Evolutionary conservation across 768 basidiomycete species (phyloP), one percentile per base, ranked within the genome.

Genomic region (Plicaturopsis crispa): DNA sequence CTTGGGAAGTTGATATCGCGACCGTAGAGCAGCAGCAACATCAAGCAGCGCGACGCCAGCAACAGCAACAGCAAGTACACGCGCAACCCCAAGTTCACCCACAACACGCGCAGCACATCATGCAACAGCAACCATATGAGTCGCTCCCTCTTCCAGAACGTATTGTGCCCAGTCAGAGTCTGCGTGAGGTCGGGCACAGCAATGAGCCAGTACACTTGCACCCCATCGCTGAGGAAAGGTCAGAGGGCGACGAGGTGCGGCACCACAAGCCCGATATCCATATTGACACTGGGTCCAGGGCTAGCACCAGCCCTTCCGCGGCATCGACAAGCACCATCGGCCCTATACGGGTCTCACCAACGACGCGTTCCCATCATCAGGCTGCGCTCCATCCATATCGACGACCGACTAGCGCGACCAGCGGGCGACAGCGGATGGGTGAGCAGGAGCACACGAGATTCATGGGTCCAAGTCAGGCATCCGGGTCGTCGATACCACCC

Each of bases 1-100:
- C 63, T 40, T 63, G 63, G 62, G 60, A 54, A 53, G 63, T 43
- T 63, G 66, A 65, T n/a, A n/a, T n/a, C n/a, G 59, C 63, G 50
- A 62, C 62, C 20, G 57, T 63, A 45, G 60, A 72, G 45, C 62
- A 56, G 48, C 55, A 67, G 46, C 55, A 62, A 45, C 65, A 61
- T 38, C 63, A 63, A 36, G 48, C 53, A 36, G 59, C 62, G 41
- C 60, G 57, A 34, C 59, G 59, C n/a, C 58, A 59, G 42, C 62
- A 64, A 23, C 62, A 56, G 37, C 49, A 53, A 8, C 50, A 59
- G 46, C 42, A 48, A 26, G 37, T 48, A 20, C 52, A 43, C 42
- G 14, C 58, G 42, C 59, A 51, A 8, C 14, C 26, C 26, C 8
- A 14, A 28, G 26, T 14, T 28, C 14, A 8, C 8, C 26, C 26